Evolutionary conservation across 2,329 filamentous ascomycete species (phyloP).

Genomic region (Trichoderma atrobrunneum): DNA sequence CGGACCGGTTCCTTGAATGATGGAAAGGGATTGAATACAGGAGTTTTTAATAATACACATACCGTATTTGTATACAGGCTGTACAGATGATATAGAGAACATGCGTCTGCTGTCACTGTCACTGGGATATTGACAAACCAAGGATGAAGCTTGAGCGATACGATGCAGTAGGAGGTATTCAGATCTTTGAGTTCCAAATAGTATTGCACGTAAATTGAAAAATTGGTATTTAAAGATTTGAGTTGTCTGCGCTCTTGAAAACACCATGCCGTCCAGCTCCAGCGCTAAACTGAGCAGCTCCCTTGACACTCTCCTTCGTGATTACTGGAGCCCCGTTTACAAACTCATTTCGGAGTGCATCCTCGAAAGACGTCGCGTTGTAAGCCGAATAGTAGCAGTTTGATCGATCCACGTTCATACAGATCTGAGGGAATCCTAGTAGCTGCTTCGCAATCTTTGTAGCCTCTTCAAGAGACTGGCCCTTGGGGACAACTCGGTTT

Average conservation of each 20-base stretch:
- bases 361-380: slow-evolving; percentile 45
- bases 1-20: background rate
- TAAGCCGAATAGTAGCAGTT: slow-evolving; percentile 51
- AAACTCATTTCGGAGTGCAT: slow-evolving; percentile 48
- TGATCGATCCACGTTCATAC: slow-evolving; percentile 49
- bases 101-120: background rate
- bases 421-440: slow-evolving; percentile 48
- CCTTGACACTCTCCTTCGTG: background rate
- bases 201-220: background rate
- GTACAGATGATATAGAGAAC: no score
- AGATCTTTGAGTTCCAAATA: background rate
- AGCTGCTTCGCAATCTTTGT: slow-evolving; percentile 45
- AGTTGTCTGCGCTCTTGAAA: slow-evolving; percentile 6
- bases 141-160: background rate
- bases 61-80: no score
- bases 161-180: background rate
- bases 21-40: background rate
- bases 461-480: slow-evolving; percentile 48
- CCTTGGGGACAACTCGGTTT: slow-evolving; percentile 51
- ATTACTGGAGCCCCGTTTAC: slow-evolving; percentile 2
- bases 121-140: background rate
- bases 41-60: background rate
- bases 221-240: background rate
- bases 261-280: slow-evolving; percentile 7
- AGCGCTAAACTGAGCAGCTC: slow-evolving; percentile 4